phyloP scores from a whole-genome alignment of 352 stramenopile species.

The Phytophthora sojae region DNA sequence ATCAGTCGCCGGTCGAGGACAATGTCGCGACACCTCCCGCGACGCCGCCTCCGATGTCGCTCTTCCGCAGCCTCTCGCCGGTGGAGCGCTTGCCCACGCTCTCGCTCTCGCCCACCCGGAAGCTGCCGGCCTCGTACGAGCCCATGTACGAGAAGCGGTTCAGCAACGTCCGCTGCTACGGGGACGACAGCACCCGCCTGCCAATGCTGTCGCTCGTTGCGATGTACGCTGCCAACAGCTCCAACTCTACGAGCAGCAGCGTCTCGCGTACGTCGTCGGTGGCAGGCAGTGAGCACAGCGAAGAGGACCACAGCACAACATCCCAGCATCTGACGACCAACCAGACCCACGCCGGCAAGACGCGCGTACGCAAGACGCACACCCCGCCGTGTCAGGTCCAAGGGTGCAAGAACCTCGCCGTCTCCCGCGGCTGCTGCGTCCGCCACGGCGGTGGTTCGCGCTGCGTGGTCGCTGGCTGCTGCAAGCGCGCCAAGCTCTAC shows the following conservation, averaged over 20 bases:
- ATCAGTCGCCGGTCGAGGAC: constrained; percentile 3
- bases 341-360: constrained; percentile 12
- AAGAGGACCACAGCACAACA: constrained; percentile 7
- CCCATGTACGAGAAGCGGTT: constrained; percentile 18
- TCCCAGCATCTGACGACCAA: background rate
- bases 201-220: constrained; percentile 22
- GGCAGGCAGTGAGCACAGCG: constrained; percentile 15
- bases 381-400: constrained; percentile 68
- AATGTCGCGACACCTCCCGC: constrained; percentile 13
- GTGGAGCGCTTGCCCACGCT: constrained; percentile 18
- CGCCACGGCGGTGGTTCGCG: constrained; percentile 60
- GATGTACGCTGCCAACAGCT: constrained; percentile 24
- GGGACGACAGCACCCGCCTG: constrained; percentile 19
- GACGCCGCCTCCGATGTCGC: constrained; percentile 26
- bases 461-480: constrained; percentile 39
- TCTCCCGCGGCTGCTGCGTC: constrained; percentile 59
- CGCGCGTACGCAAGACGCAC: constrained; percentile 43
- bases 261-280: constrained; percentile 6
- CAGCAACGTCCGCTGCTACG: constrained; percentile 20
- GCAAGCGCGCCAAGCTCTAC: constrained; percentile 68
- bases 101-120: constrained; percentile 28
- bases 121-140: constrained; percentile 37
- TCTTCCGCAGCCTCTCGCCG: constrained; percentile 25
- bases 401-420: constrained; percentile 64
- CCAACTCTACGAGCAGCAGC: constrained; percentile 8